Conservation (phyloP, 768 basidiomycete genomes). For the Hypholoma fasciculare region DNA sequence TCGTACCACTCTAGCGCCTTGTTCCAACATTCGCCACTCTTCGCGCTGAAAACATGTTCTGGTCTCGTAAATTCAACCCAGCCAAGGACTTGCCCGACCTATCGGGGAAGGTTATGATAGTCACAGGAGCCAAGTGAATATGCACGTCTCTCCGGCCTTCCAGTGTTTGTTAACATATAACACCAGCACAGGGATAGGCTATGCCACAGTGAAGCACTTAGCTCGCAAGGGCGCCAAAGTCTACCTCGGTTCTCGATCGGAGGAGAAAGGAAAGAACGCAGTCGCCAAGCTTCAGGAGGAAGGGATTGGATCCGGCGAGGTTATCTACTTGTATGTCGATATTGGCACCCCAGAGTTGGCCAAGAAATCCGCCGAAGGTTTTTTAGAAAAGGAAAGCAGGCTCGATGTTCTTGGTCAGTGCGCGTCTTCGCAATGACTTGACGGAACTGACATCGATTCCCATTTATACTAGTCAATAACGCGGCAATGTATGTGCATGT, state of each 20-base stretch:
- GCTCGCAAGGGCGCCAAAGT: constrained; percentile 26
- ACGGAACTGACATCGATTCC: neutral
- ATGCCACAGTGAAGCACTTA: constrained; percentile 36
- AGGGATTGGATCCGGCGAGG: constrained; percentile 30
- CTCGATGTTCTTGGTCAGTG: constrained; percentile 49
- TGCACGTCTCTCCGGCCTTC: neutral
- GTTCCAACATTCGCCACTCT: neutral
- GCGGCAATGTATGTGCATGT: constrained; percentile 10
- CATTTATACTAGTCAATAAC: constrained; percentile 13
- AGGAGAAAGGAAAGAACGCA: constrained; percentile 22
- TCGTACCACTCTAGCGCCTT: no score
- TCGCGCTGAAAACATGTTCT: neutral
- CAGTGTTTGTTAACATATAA: no score
- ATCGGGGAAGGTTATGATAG: constrained; percentile 42
- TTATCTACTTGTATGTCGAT: constrained; percentile 47
- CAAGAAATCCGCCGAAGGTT: constrained; percentile 38
- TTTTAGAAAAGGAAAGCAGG: constrained; percentile 42
- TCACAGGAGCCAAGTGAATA: constrained; percentile 18
- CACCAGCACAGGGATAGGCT: constrained; percentile 36
- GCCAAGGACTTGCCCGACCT: constrained; percentile 39
- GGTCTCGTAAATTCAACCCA: constrained; percentile 25
- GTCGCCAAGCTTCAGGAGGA: constrained; percentile 22
- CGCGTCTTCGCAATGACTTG: neutral
- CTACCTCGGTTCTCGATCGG: constrained; percentile 22
- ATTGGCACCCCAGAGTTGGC: constrained; percentile 41